These are phyloP conservation scores for Buxus sempervirens DNA, from an alignment of 164 flowering plant species.

Conservation along the genomic window DNA sequence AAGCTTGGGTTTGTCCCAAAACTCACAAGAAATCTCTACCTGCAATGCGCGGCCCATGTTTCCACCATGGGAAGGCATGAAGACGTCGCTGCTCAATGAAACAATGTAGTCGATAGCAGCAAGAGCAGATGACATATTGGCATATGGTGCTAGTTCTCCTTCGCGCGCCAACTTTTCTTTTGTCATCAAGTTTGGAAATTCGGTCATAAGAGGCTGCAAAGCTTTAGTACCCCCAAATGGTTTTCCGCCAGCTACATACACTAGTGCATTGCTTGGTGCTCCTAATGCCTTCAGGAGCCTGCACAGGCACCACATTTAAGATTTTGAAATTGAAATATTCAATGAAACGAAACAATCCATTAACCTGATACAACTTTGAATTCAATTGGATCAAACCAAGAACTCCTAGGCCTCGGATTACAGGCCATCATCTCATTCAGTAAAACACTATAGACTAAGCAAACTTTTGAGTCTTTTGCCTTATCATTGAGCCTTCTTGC, in stretches of 20 bases:
- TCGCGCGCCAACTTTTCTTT: slow-evolving; percentile 48
- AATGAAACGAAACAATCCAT: too few species aligned
- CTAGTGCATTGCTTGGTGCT: slow-evolving; percentile 47
- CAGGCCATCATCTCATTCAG: too few species aligned
- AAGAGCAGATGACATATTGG: slow-evolving; percentile 46
- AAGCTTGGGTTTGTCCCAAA: not conserved
- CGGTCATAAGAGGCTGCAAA: slow-evolving; percentile 40
- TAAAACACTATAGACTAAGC: too few species aligned
- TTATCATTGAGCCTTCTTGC: too few species aligned
- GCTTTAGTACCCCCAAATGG: slow-evolving; percentile 60
- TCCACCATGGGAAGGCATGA: slow-evolving; percentile 72
- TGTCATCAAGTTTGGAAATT: slow-evolving; percentile 54
- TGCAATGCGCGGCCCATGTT: slow-evolving; percentile 65
- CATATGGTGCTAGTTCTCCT: slow-evolving; percentile 50
- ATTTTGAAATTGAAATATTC: not conserved
- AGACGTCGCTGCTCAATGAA: slow-evolving; percentile 62
- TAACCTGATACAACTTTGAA: too few species aligned
- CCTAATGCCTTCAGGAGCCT: slow-evolving; percentile 62
- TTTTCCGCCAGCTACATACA: slow-evolving; percentile 64
- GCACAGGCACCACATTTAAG: slow-evolving; percentile 1
- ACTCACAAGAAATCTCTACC: too few species aligned
- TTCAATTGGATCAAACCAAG: not conserved
- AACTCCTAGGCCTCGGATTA: not conserved
- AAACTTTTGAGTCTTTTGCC: too few species aligned
- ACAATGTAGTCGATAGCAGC: slow-evolving; percentile 88